A percentile compares a stretch with the other conserved stretches of the same genome.
phyloP scores from a whole-genome alignment of 352 stramenopile species.

The Aphanomyces cochlioides region DNA sequence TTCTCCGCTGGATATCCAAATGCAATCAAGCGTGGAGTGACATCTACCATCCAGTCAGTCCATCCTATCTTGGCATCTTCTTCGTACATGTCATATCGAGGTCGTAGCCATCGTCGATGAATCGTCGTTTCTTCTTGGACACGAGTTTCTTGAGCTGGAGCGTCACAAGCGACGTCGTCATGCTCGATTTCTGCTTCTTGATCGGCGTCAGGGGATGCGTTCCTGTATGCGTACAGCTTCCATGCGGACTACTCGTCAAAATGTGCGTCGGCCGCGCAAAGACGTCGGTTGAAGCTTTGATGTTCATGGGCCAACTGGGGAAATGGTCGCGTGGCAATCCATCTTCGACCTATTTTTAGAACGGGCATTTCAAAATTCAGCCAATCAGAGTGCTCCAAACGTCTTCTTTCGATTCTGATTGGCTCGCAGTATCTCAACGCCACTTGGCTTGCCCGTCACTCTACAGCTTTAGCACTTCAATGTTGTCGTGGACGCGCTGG shows the following conservation, averaged over 20 bases:
- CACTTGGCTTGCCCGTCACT: too few relatives aligned
- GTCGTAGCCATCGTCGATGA: constrained; percentile 86
- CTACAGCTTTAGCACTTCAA: constrained; percentile 30
- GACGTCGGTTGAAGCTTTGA: neutral
- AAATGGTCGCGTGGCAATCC: too few relatives aligned
- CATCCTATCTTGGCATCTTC: neutral
- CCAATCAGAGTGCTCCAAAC: too few relatives aligned
- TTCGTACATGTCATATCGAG: constrained; percentile 80
- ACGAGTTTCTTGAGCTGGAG: constrained; percentile 77
- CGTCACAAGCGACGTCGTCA: constrained; percentile 22
- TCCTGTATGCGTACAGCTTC: neutral
- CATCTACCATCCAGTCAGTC: constrained; percentile 35
- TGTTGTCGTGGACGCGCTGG: constrained; percentile 30
- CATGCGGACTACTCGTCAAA: constrained; percentile 6
- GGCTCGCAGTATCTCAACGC: too few relatives aligned
- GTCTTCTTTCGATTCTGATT: too few relatives aligned
- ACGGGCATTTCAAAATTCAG: too few relatives aligned
- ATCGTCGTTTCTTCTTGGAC: constrained; percentile 87
- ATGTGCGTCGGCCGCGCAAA: constrained; percentile 5
- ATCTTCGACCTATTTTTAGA: too few relatives aligned
- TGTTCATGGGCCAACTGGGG: constrained; percentile 5
- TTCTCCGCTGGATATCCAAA: constrained; percentile 86
- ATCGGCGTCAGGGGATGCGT: neutral
- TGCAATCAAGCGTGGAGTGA: constrained; percentile 81
- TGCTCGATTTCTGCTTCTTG: neutral